Conservation (phyloP, 2,329 filamentous ascomycete genomes). For the Stagonosporopsis vannaccii region DNA sequence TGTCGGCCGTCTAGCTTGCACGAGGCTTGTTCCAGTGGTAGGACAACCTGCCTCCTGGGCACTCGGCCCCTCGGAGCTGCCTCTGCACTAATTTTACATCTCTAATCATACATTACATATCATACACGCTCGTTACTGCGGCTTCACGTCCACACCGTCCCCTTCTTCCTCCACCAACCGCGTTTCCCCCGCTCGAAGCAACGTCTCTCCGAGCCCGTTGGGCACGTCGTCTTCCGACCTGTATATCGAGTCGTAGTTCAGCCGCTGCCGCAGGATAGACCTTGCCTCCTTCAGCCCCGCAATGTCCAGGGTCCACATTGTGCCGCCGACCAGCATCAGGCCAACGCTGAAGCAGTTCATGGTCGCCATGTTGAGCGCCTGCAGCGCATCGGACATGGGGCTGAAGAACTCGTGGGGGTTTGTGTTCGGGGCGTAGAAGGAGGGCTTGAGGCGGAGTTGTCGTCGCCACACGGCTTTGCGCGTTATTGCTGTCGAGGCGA, state of each 20-base stretch:
- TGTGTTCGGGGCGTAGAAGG: constrained; percentile 72
- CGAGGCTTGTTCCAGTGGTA: background rate
- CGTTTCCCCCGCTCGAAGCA: constrained; percentile 55
- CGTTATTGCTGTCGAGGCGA: constrained; percentile 71
- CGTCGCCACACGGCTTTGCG: constrained; percentile 70
- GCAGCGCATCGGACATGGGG: constrained; percentile 75
- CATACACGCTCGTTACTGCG: constrained; percentile 23
- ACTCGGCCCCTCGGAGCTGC: constrained; percentile 5
- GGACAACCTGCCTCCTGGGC: background rate
- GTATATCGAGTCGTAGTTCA: constrained; percentile 62
- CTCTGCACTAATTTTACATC: constrained; percentile 32
- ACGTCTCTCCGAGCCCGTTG: constrained; percentile 33
- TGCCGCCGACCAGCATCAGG: constrained; percentile 76
- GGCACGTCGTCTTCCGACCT: constrained; percentile 50
- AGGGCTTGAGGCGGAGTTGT: constrained; percentile 67
- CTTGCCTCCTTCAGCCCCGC: constrained; percentile 60
- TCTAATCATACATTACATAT: constrained; percentile 26
- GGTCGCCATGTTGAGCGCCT: constrained; percentile 86
- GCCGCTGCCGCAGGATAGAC: constrained; percentile 65
- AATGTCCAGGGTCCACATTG: constrained; percentile 80
- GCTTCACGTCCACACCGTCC: constrained; percentile 15
- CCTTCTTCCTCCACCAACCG: constrained; percentile 38
- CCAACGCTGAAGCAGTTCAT: constrained; percentile 81
- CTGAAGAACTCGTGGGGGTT: constrained; percentile 60
- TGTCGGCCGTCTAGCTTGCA: background rate